Base-by-base conservation (phyloP, 129 eudicot species). In the Erigeron canadensis region DNA sequence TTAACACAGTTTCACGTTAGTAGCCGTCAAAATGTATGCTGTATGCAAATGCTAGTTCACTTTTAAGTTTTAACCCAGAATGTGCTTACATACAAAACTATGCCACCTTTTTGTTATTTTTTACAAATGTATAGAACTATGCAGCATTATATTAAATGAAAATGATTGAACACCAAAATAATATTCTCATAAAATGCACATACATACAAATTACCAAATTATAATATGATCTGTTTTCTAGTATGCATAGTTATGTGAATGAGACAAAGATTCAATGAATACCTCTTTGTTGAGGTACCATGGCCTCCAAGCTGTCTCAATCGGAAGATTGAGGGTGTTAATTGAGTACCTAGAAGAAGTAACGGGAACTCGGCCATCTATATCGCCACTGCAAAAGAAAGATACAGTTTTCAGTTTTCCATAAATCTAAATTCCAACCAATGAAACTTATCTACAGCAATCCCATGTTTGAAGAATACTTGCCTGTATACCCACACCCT, bases 331-430 rank as follows among this genome's bases (percentile, higher is more conserved):
- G 44, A 85, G 75, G 22, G 69, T 41, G 70, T 79, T 67, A 21
- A 85, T 71, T 48, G 84, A 34, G 73, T 78, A 85, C 72, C 81
- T 79, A 47, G 89, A 71, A n/a, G 86, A 56, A 46, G 89, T 85
- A 59, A 69, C 56, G 4, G 86, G 86, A 16, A 81, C 78, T 6
- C 67, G 56, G 5, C 65, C 80, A 64, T 85, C 86, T 2, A 66
- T 55, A 39, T 85, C 89, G 17, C 86, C 89, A 53, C 89, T 85
- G 72, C 44, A 75, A 21, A 42, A 70, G 40, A 11, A 23, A 19
- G 21, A 37, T 54, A n/a, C n/a, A n/a, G n/a, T n/a, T n/a, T n/a
- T n/a, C n/a, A n/a, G n/a, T n/a, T n/a, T n/a, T n/a, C n/a, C n/a
- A n/a, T n/a, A n/a, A n/a, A n/a, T n/a, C n/a, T n/a, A n/a, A n/a